Percentiles rank a stretch among this genome's conserved stretches.
Evolutionary conservation across 1,139 yeast genomes (phyloP).

Genomic region (Kodamaea suecica): DNA sequence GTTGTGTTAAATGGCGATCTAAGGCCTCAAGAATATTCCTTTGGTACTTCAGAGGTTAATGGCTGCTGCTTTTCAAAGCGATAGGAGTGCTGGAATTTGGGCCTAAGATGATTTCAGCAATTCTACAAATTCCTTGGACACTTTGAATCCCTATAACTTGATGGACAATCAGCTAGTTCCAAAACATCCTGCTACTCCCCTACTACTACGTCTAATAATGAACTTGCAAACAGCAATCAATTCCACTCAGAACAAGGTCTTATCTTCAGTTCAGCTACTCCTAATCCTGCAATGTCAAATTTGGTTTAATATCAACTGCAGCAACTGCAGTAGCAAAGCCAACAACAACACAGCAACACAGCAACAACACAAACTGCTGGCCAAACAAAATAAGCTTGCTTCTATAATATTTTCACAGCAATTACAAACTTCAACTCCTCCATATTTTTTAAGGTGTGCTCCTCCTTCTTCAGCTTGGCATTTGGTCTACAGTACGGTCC

Average conservation of each 20-base stretch:
- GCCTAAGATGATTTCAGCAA: slow-evolving; percentile 13
- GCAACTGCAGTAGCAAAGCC: slow-evolving; percentile 15
- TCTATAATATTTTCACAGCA: too few species aligned
- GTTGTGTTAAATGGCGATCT: too few species aligned
- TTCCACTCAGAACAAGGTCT: slow-evolving; percentile 33
- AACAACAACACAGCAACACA: slow-evolving; percentile 6
- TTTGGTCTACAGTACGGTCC: too few species aligned
- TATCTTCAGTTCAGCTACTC: slow-evolving; percentile 21
- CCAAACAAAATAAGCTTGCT: slow-evolving; percentile 2
- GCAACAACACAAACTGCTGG: slow-evolving; percentile 6
- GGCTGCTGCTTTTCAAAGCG: slow-evolving; percentile 7
- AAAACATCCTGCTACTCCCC: slow-evolving; percentile 1
- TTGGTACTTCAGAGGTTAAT: slow-evolving; percentile 1
- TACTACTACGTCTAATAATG: slow-evolving; percentile 6
- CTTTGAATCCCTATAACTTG: slow-evolving; percentile 19
- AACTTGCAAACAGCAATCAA: slow-evolving; percentile 17
- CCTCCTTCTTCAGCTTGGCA: too few species aligned
- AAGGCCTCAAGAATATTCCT: slow-evolving; percentile 2
- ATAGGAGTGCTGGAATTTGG: slow-evolving; percentile 12
- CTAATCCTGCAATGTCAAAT: slow-evolving; percentile 14
- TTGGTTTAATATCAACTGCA: slow-evolving; percentile 11
- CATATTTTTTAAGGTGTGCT: too few species aligned
- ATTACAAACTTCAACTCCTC: too few species aligned
- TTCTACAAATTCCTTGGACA: slow-evolving; percentile 15
- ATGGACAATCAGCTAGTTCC: slow-evolving; percentile 19